Percentiles rank a stretch among this genome's conserved stretches.
Conservation (phyloP, 208 protist species). For the Leishmania lainsoni region DNA sequence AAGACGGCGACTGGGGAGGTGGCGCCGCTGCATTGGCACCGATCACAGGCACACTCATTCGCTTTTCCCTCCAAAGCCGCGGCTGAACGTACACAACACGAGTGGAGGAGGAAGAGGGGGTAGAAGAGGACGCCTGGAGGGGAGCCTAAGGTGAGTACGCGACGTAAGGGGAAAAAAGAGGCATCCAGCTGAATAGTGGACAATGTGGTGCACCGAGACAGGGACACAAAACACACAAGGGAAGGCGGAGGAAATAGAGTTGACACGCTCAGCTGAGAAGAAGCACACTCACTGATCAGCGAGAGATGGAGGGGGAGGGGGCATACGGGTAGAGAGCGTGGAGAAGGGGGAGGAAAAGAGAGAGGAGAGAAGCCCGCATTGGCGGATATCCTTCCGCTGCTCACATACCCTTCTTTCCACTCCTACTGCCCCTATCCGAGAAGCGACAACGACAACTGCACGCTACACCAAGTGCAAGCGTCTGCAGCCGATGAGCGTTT, state of each 20-base stretch:
- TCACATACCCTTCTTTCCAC: neutral
- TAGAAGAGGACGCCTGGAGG: neutral
- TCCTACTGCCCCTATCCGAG: neutral
- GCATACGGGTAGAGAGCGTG: neutral
- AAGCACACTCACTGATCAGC: too few species aligned
- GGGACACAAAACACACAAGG: neutral
- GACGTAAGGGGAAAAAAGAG: conserved; percentile 3
- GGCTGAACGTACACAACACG: neutral
- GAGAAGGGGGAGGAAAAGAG: neutral
- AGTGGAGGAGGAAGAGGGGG: neutral
- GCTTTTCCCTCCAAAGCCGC: neutral
- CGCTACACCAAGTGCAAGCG: neutral
- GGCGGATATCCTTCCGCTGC: neutral
- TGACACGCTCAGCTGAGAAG: too few species aligned
- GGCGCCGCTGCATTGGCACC: neutral
- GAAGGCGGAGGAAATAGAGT: too few species aligned
- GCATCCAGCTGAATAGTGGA: neutral
- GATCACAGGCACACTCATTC: neutral
- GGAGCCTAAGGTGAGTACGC: neutral
- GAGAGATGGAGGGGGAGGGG: neutral
- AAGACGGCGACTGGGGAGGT: neutral
- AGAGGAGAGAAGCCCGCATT: neutral
- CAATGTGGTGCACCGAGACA: neutral
- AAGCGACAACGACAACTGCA: neutral
- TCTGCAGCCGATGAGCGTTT: neutral